Evolutionary conservation across 805 yeast genomes (phyloP).

Genomic region (Saccharomycopsis oosterbeekiorum): DNA sequence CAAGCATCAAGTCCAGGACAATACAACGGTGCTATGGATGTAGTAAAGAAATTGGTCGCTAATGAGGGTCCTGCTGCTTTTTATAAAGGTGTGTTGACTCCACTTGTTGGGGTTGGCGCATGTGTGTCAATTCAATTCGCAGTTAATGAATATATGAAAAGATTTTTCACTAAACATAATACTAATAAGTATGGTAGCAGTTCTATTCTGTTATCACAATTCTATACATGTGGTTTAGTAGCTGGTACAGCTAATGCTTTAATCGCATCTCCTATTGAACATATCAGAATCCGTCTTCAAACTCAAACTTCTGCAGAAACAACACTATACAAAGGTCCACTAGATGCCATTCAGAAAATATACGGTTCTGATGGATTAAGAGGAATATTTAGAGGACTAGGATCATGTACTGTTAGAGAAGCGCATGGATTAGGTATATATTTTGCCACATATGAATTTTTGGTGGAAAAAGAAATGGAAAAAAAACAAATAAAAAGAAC

Average conservation of each 20-base stretch:
- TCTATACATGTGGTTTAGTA: conserved; percentile 75
- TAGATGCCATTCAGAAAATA: conserved; percentile 57
- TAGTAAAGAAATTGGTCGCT: conserved; percentile 54
- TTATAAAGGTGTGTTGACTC: conserved; percentile 90
- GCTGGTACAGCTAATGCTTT: conserved; percentile 89
- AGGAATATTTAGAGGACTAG: conserved; percentile 71
- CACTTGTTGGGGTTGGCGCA: conserved; percentile 93
- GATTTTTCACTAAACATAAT: conserved; percentile 45
- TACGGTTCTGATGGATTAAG: conserved; percentile 40
- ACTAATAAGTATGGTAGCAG: conserved; percentile 28
- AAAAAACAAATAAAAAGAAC: conserved; percentile 38
- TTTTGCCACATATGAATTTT: conserved; percentile 83
- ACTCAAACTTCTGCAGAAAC: conserved; percentile 51
- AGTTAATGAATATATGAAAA: conserved; percentile 88
- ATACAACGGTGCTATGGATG: conserved; percentile 67
- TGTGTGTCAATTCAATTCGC: conserved; percentile 96
- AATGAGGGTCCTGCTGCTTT: conserved; percentile 83
- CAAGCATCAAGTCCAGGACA: conserved; percentile 79
- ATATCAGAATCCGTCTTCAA: conserved; percentile 86
- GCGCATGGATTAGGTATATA: conserved; percentile 82
- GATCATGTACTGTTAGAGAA: conserved; percentile 79
- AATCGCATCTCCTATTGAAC: conserved; percentile 90
- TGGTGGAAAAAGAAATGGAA: conserved; percentile 59
- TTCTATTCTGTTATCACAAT: conserved; percentile 49
- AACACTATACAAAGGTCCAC: conserved; percentile 55